These are phyloP conservation scores for Sclerotinia glacialis DNA, from an alignment of 2,329 filamentous ascomycete genomes.

Conservation along the genomic window DNA sequence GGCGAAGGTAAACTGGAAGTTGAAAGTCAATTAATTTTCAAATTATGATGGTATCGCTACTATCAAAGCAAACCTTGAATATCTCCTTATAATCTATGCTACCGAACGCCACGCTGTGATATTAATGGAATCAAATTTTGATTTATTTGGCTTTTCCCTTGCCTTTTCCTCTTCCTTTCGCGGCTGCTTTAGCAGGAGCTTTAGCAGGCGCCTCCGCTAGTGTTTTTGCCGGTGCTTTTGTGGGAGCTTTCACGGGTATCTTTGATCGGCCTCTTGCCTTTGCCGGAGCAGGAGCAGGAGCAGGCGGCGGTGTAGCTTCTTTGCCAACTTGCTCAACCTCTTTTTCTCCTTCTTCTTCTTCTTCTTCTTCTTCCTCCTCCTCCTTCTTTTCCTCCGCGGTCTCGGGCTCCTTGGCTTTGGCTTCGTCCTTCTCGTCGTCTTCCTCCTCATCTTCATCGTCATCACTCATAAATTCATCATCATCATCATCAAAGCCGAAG, in stretches of 20 bases:
- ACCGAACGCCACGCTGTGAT: slow-evolving; percentile 22
- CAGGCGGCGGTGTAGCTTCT: slow-evolving; percentile 29
- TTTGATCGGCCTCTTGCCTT: slow-evolving; percentile 37
- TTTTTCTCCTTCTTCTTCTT: slow-evolving; percentile 29
- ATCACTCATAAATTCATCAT: slow-evolving; percentile 72
- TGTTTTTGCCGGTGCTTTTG: slow-evolving; percentile 24
- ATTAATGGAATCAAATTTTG: not conserved
- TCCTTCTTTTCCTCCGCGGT: slow-evolving; percentile 43
- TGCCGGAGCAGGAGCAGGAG: slow-evolving; percentile 20
- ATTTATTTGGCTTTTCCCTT: slow-evolving; percentile 24
- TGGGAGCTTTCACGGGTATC: slow-evolving; percentile 37
- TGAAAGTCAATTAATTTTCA: not conserved
- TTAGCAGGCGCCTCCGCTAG: slow-evolving; percentile 40
- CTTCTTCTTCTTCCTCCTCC: slow-evolving; percentile 46
- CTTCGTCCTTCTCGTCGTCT: slow-evolving; percentile 23
- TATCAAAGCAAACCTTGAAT: not conserved
- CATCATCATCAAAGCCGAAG: slow-evolving; percentile 76
- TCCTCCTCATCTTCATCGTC: slow-evolving; percentile 45
- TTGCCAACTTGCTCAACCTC: slow-evolving; percentile 31
- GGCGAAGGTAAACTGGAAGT: no score
- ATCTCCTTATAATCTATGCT: not conserved
- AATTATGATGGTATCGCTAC: not conserved
- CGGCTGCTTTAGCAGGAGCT: slow-evolving; percentile 25
- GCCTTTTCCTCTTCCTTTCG: slow-evolving; percentile 28
- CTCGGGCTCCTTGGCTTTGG: slow-evolving; percentile 37